Evolutionary conservation across 805 yeast species (phyloP).

Genomic region (Candida silvicultrix): DNA sequence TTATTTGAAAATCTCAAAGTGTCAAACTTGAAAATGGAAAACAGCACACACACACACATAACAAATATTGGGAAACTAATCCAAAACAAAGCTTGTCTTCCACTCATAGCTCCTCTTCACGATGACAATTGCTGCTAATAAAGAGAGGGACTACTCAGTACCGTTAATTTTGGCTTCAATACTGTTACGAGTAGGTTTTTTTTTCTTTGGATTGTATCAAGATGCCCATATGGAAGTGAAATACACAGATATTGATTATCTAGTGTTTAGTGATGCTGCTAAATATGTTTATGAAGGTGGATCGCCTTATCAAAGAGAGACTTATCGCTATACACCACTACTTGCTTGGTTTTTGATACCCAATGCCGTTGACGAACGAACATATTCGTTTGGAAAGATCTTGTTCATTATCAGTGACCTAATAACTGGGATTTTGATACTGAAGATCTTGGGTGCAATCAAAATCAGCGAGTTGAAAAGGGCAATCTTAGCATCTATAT

Average conservation of each 20-base stretch:
- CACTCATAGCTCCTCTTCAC: background rate
- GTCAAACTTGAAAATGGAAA: no score
- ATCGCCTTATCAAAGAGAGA: conserved; percentile 80
- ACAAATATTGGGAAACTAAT: no score
- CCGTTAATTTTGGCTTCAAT: conserved; percentile 16
- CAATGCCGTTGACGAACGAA: conserved; percentile 34
- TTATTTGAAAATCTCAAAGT: no score
- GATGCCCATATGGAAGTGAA: conserved; percentile 73
- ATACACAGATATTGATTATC: conserved; percentile 92
- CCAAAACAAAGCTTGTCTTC: no score
- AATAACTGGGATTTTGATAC: conserved; percentile 64
- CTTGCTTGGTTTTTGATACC: conserved; percentile 81
- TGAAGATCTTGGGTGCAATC: conserved; percentile 29
- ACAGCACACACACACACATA: no score
- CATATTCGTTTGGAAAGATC: conserved; percentile 71
- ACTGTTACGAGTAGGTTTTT: conserved; percentile 51
- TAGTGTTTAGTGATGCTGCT: conserved; percentile 92
- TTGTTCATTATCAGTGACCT: conserved; percentile 75
- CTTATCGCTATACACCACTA: conserved; percentile 91
- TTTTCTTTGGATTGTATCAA: conserved; percentile 79
- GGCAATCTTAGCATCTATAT: conserved; percentile 48
- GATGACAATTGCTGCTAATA: background rate
- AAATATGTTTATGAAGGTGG: conserved; percentile 44
- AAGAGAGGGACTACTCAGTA: background rate
- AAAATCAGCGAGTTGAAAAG: conserved; percentile 26